Evolutionary conservation across 345 rosid genomes (phyloP).

Genomic region (Cardamine occulta): DNA sequence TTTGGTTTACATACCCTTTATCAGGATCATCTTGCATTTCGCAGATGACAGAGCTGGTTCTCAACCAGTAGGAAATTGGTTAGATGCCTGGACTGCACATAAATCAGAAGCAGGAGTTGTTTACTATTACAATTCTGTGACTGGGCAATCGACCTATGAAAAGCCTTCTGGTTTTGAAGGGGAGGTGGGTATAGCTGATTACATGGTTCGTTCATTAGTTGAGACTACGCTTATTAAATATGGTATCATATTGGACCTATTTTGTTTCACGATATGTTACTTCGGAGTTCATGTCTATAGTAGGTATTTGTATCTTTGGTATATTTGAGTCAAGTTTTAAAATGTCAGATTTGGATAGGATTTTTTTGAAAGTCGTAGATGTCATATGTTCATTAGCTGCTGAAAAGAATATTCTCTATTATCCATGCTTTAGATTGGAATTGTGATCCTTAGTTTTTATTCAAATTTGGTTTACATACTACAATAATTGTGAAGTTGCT

Average conservation of each 20-base stretch:
- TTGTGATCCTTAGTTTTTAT: conserved; percentile 8
- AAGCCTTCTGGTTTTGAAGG: conserved; percentile 76
- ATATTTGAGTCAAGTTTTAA: not conserved
- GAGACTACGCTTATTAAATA: conserved; percentile 4
- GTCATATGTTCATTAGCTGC: conserved; percentile 13
- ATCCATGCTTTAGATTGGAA: conserved; percentile 7
- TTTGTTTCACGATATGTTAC: conserved; percentile 7
- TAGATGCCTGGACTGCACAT: conserved; percentile 93
- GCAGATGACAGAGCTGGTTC: conserved; percentile 62
- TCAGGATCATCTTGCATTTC: conserved; percentile 39
- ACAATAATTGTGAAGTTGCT: conserved; percentile 1
- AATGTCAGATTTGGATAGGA: not conserved
- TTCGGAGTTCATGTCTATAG: not conserved
- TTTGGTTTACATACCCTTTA: conserved; percentile 49
- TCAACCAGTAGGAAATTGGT: conserved; percentile 53
- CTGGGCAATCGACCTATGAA: conserved; percentile 88
- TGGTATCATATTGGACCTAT: not conserved
- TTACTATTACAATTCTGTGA: conserved; percentile 89
- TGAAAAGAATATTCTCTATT: not conserved
- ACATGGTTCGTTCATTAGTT: conserved; percentile 27
- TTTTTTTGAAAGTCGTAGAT: not conserved
- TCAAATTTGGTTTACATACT: conserved; percentile 12
- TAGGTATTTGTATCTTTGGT: conserved; percentile 14
- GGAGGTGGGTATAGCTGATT: conserved; percentile 62
- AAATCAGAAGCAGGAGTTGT: conserved; percentile 76